Conservation (phyloP, 2,329 filamentous ascomycete species). For the Sporothrix humicola region DNA sequence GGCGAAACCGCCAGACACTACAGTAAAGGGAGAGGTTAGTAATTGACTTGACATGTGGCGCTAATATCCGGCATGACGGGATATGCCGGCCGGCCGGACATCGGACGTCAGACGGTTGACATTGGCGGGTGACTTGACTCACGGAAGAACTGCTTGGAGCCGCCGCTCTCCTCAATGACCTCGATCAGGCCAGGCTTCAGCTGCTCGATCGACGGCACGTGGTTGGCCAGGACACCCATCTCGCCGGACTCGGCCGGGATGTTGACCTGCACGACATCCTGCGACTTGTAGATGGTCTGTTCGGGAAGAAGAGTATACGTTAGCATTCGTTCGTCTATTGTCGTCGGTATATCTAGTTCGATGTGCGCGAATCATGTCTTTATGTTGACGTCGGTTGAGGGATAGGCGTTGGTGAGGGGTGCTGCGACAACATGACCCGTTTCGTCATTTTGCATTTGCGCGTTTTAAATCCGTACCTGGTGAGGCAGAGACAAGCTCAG, state of each 20-base stretch:
- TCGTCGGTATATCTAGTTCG: background rate
- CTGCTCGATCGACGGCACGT: constrained; percentile 99
- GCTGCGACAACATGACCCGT: constrained; percentile 10
- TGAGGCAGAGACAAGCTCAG: constrained; percentile 97
- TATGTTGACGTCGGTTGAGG: background rate
- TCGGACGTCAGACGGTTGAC: background rate
- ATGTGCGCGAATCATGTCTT: background rate
- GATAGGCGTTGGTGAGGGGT: background rate
- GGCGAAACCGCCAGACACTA: constrained; percentile 96
- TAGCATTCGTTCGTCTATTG: constrained; percentile 15
- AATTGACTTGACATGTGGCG: too few relatives aligned
- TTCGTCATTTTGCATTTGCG: constrained; percentile 18
- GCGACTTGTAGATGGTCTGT: constrained; percentile 69
- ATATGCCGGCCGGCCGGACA: background rate
- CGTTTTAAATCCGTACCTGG: constrained; percentile 72
- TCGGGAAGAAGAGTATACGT: background rate
- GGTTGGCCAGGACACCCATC: constrained; percentile 99
- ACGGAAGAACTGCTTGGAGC: constrained; percentile 98
- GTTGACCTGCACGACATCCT: constrained; percentile 91
- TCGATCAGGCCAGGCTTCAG: constrained; percentile 95
- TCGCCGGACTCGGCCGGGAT: constrained; percentile 96
- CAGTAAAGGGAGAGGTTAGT: background rate
- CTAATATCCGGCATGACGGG: too few relatives aligned
- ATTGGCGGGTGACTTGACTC: constrained; percentile 52
- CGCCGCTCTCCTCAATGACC: constrained; percentile 89